Evolutionary conservation across 192 early-diverging fungal species (phyloP).

Genomic region (Powellomyces hirtus): DNA sequence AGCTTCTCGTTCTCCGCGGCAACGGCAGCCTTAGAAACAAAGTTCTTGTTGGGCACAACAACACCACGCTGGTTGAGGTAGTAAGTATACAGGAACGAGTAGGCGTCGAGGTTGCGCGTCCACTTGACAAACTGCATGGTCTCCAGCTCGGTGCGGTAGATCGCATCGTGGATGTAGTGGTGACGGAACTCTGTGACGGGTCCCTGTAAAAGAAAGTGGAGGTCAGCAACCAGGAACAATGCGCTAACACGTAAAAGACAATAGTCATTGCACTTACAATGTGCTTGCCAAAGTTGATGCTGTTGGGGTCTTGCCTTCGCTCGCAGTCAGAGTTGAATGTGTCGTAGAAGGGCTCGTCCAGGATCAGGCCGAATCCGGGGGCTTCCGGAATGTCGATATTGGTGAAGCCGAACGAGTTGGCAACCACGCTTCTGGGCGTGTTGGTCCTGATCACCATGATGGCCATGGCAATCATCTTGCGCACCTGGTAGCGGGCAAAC

Average conservation of each 20-base stretch:
- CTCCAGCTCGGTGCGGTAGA: slow-evolving; percentile 26
- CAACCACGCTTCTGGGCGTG: slow-evolving; percentile 71
- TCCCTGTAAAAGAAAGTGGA: slow-evolving; percentile 1
- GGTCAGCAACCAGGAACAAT: neutral
- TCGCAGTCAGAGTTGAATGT: slow-evolving; percentile 33
- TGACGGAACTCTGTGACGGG: slow-evolving; percentile 21
- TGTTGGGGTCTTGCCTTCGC: neutral
- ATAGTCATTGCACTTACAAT: neutral
- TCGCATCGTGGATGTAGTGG: slow-evolving; percentile 23
- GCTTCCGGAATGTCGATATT: slow-evolving; percentile 97
- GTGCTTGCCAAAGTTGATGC: slow-evolving; percentile 19
- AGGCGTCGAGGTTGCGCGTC: slow-evolving; percentile 38
- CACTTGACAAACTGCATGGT: slow-evolving; percentile 38
- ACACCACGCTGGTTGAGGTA: slow-evolving; percentile 47
- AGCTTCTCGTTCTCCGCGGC: neutral
- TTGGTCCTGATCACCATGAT: slow-evolving; percentile 76
- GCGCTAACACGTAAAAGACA: neutral
- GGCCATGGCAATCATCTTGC: slow-evolving; percentile 97
- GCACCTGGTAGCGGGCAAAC: slow-evolving; percentile 99
- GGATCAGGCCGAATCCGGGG: slow-evolving; percentile 81
- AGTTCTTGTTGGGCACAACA: slow-evolving; percentile 25
- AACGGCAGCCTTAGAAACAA: neutral
- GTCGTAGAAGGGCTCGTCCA: slow-evolving; percentile 57
- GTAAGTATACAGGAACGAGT: slow-evolving; percentile 51
- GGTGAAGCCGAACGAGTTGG: slow-evolving; percentile 58